Base-by-base conservation (phyloP, 139 green algal species). In the Micractinium sp. region DNA sequence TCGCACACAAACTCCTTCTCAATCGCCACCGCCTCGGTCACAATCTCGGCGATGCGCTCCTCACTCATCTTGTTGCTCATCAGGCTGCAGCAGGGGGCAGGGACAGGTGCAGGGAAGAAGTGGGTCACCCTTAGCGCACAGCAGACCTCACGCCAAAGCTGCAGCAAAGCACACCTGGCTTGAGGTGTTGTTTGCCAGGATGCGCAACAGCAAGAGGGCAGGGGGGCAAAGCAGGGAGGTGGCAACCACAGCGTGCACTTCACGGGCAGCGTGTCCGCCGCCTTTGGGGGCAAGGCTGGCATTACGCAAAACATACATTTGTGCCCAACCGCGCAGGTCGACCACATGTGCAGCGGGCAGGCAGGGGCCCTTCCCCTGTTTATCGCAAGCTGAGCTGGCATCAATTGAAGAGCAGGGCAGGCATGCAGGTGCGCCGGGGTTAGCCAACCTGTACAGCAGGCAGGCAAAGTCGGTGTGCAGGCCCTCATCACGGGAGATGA, bases 391-490 rank as follows among this genome's bases (percentile, higher is more conserved):
- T 29, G 36, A 35, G 20, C 2, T 36, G 2, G 31, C 25, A 13
- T 3, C 35, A 60, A 0, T 13, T 0, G 61, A 0, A 35, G 38
- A 31, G 4, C 33, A 23, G 33, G 75, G 33, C 41, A 14, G 1
- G 0, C 47, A 9, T 56, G 47, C 47, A 56, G 47, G 47, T 9
- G 9, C 47, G n/a, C n/a, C n/a, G n/a, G n/a, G n/a, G n/a, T n/a
- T n/a, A n/a, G 16, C 90, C 41, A 88, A 95, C 94, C 79, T 92
- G 94, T 99, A 99, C 20, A 99, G 93, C 87, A 97, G 90, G 95
- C 98, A 99, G 16, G 97, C 98, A 88, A 99, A 99, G 95, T 99
- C 98, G 86, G 92, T 97, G 93, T 99, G 98, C 71, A 99, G 94
- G 56, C 98, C 98, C 93, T 99, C 98, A 89, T 99, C 98, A 1